Conservation (phyloP, 495 filamentous ascomycete genomes). For the Friedmanniomyces endolithicus region DNA sequence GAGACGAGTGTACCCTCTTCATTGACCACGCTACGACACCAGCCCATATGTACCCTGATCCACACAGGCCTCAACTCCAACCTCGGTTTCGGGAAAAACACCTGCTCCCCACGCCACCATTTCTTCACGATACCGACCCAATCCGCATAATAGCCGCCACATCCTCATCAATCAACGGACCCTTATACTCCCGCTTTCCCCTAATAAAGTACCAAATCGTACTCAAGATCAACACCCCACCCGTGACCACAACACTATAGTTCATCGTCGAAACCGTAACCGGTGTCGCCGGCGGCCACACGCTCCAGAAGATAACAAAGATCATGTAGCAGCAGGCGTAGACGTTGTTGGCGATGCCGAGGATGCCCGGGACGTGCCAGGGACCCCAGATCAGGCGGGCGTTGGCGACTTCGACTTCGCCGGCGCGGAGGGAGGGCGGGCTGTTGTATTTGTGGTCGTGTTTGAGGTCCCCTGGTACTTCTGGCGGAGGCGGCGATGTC, state of each 20-base stretch:
- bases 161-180: conserved; percentile 16
- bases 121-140: neutral
- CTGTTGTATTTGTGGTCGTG: neutral
- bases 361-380: conserved; percentile 15
- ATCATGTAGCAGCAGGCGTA: conserved; percentile 18
- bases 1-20: too few relatives aligned
- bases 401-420: neutral
- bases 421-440: neutral
- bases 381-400: conserved; percentile 21
- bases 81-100: too few relatives aligned
- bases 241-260: conserved; percentile 18
- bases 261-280: conserved; percentile 20
- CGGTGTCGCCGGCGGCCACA: conserved; percentile 11
- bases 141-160: conserved; percentile 7
- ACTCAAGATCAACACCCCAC: conserved; percentile 17
- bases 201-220: conserved; percentile 15
- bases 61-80: too few relatives aligned
- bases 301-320: conserved; percentile 18
- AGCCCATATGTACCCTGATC: too few relatives aligned
- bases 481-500: neutral
- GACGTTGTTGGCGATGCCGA: conserved; percentile 17
- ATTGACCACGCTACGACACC: too few relatives aligned
- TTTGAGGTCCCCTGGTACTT: neutral
- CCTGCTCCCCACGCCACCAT: too few relatives aligned
- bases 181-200: conserved; percentile 13